Conservation (phyloP, 2,329 filamentous ascomycete genomes). For the Chaetomium strumarium region DNA sequence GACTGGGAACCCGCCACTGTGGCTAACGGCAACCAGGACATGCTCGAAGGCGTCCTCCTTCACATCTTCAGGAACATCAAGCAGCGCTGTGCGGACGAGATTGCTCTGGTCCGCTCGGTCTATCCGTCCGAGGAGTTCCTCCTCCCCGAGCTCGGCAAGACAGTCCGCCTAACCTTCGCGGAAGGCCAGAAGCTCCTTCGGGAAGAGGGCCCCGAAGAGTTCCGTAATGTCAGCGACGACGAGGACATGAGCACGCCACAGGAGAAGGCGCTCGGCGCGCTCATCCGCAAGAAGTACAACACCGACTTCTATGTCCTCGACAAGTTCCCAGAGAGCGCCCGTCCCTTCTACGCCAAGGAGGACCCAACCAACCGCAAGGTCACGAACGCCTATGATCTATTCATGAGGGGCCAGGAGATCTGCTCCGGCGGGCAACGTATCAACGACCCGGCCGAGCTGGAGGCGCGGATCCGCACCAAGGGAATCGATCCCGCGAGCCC, state of each 20-base stretch:
- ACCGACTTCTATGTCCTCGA: slow-evolving; percentile 97
- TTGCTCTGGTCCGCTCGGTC: slow-evolving; percentile 63
- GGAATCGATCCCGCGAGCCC: slow-evolving; percentile 70
- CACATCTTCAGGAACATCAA: slow-evolving; percentile 64
- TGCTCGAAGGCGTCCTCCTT: slow-evolving; percentile 69
- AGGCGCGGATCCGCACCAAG: slow-evolving; percentile 69
- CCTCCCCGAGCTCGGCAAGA: slow-evolving; percentile 66
- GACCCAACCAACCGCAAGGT: slow-evolving; percentile 61
- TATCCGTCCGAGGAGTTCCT: slow-evolving; percentile 76
- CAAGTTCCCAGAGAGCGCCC: slow-evolving; percentile 84
- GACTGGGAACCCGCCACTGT: background rate
- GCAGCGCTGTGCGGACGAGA: slow-evolving; percentile 62
- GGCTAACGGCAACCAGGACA: slow-evolving; percentile 30
- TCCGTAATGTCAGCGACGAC: slow-evolving; percentile 62
- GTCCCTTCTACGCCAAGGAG: slow-evolving; percentile 89
- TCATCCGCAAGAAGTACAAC: slow-evolving; percentile 82
- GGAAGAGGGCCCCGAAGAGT: slow-evolving; percentile 64
- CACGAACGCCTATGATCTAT: slow-evolving; percentile 72
- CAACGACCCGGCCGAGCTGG: slow-evolving; percentile 69
- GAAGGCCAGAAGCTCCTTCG: slow-evolving; percentile 73
- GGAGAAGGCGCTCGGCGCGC: slow-evolving; percentile 80
- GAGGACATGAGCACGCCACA: slow-evolving; percentile 77
- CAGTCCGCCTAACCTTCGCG: slow-evolving; percentile 69
- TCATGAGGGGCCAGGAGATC: slow-evolving; percentile 89
- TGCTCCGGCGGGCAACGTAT: slow-evolving; percentile 89